Evolutionary conservation across 75 land plant species (phyloP), one percentile per base, ranked within the genome.

Genomic region (Cryptomeria japonica): DNA sequence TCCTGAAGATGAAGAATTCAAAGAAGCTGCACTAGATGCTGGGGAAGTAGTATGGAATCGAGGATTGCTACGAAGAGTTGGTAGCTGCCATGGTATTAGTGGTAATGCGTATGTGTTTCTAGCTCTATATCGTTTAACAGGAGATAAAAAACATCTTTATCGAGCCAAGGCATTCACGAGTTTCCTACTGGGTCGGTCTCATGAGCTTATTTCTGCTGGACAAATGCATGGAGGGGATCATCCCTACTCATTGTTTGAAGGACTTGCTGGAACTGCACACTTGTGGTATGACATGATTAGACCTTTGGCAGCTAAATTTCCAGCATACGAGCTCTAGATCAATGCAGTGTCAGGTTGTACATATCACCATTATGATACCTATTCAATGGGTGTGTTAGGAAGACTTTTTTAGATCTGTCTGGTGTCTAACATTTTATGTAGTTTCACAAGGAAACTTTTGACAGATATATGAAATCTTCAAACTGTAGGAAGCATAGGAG

Each of bases 81-180:
- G 99, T 39, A 89, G 95, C 31, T 98, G 97, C 88, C 98, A 98
- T 87, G 98, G 98, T n/a, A 89, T 96, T 22, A 98, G 96, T 89
- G 97, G 99, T 15, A 97, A 97, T 86, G 83, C 98, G 0, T 97
- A 97, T 87, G 94, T 93, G 38, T 96, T 98, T 88, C 93, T 98
- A 37, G 86, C 98, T 15, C 94, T 98, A 39, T 96, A 95, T 86
- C 87, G 95, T 42, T 38, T 92, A 14, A 94, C 96, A n/a, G 97
- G 99, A 2, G 89, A 91, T 32, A 78, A 87, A 58, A 79, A 90
- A 87, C 94, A 92, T 80, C 80, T 97, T 41, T 89, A 94, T 83
- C 92, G 94, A 53, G 98, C 97, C 11, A 94, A 90, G 86, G 94
- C 96, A 51, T 97, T 97, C 91, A 88, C 97, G 19, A 89, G 90